These are phyloP conservation scores for Peziza echinospora DNA, from an alignment of 495 filamentous ascomycete genomes.

Conservation along the genomic window DNA sequence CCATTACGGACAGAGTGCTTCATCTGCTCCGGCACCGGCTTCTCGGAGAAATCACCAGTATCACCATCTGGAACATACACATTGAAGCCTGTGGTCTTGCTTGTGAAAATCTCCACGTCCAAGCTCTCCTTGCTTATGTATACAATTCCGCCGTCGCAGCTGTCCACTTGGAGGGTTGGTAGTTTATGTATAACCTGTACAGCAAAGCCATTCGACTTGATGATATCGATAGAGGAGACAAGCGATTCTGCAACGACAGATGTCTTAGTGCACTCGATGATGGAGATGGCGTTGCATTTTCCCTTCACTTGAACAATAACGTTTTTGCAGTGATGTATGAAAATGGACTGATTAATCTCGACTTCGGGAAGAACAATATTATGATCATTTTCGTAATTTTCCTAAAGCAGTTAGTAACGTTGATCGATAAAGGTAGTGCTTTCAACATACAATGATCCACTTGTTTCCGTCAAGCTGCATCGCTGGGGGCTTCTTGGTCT, in stretches of 20 bases:
- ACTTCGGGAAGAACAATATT: conserved; percentile 53
- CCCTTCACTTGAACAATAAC: conserved; percentile 70
- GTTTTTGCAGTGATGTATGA: conserved; percentile 77
- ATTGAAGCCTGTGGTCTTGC: conserved; percentile 67
- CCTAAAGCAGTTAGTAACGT: conserved; percentile 27
- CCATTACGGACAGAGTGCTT: conserved; percentile 16
- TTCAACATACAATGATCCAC: no score
- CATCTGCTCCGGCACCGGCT: conserved; percentile 61
- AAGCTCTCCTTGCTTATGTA: conserved; percentile 64
- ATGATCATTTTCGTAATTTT: conserved; percentile 69
- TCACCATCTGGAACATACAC: conserved; percentile 43
- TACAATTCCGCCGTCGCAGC: conserved; percentile 72
- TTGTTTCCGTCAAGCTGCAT: conserved; percentile 90
- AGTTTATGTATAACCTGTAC: conserved; percentile 66
- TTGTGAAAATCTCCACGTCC: conserved; percentile 61
- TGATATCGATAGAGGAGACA: conserved; percentile 75
- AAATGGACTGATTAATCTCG: conserved; percentile 63
- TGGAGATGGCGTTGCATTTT: conserved; percentile 85
- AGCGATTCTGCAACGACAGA: conserved; percentile 75
- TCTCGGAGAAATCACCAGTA: conserved; percentile 54
- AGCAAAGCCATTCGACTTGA: conserved; percentile 83
- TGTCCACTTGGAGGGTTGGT: conserved; percentile 74
- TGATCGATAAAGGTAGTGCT: conserved; percentile 7
- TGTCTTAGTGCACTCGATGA: conserved; percentile 71
- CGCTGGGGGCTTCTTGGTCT: conserved; percentile 72